Percentiles rank a stretch among this genome's conserved stretches.
Evolutionary conservation across 352 stramenopile species (phyloP).

Genomic region (Thalassiosira hispida): DNA sequence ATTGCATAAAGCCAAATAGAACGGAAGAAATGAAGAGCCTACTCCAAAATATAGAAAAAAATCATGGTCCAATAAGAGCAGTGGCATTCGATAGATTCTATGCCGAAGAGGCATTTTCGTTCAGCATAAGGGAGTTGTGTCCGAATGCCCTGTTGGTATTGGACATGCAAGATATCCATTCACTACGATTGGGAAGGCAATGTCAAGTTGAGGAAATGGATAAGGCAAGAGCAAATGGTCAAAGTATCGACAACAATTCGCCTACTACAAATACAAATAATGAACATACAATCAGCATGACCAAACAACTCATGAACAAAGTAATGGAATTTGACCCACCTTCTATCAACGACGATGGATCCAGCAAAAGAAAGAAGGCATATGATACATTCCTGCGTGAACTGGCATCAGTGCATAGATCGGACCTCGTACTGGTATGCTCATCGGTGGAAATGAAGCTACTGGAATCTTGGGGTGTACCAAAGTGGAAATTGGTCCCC

Average conservation of each 20-base stretch:
- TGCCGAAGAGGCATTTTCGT: slow-evolving; percentile 77
- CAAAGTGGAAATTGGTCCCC: slow-evolving; percentile 58
- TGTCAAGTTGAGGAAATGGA: slow-evolving; percentile 76
- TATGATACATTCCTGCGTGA: slow-evolving; percentile 57
- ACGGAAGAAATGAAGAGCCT: slow-evolving; percentile 43
- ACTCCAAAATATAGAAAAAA: slow-evolving; percentile 27
- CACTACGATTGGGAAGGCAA: slow-evolving; percentile 88
- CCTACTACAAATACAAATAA: background rate
- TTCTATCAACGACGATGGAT: slow-evolving; percentile 1
- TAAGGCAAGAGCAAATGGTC: background rate
- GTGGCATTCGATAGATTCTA: slow-evolving; percentile 81
- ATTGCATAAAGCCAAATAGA: slow-evolving; percentile 62
- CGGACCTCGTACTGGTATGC: slow-evolving; percentile 73
- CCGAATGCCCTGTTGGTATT: slow-evolving; percentile 86
- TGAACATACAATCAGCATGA: slow-evolving; percentile 13
- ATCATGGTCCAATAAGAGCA: slow-evolving; percentile 27
- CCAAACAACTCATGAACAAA: slow-evolving; percentile 12
- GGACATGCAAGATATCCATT: slow-evolving; percentile 90
- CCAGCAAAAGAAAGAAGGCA: slow-evolving; percentile 15
- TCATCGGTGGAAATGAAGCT: slow-evolving; percentile 61
- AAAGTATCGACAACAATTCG: background rate
- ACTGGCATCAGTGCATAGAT: slow-evolving; percentile 66
- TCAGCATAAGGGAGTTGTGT: slow-evolving; percentile 65
- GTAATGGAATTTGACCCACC: slow-evolving; percentile 45
- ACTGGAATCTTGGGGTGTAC: slow-evolving; percentile 59